Percentiles rank a stretch among this genome's conserved stretches.
Evolutionary conservation across 371 early-diverging fungal species (phyloP).

Genomic region (Zopfochytrium polystomum): DNA sequence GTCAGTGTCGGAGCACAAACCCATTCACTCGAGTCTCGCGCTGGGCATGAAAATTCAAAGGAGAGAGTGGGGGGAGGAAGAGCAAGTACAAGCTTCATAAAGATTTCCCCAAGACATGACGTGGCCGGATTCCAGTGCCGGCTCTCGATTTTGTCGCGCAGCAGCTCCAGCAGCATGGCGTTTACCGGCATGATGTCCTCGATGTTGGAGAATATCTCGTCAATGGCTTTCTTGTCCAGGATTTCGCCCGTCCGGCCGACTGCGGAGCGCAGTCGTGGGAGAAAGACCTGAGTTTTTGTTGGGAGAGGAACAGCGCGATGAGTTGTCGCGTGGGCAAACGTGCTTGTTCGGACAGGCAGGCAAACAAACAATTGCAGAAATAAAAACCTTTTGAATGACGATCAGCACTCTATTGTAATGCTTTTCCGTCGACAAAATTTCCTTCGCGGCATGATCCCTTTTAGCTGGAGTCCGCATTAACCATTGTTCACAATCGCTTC

Average conservation of each 20-base stretch:
- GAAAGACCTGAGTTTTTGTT: conserved; percentile 9
- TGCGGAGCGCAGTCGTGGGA: conserved; percentile 14
- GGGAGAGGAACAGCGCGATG: background rate
- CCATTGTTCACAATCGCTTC: too few relatives aligned
- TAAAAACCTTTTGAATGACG: conserved; percentile 47
- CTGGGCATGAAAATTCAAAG: background rate
- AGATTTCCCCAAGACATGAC: conserved; percentile 66
- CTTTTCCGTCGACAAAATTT: conserved; percentile 67
- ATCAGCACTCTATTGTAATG: conserved; percentile 61
- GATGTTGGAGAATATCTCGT: conserved; percentile 64
- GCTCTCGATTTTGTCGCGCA: conserved; percentile 52
- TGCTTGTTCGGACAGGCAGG: background rate
- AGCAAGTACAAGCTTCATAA: conserved; percentile 48
- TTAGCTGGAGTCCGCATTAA: conserved; percentile 22
- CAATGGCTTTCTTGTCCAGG: conserved; percentile 42
- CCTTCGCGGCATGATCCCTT: conserved; percentile 54
- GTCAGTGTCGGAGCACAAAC: too few relatives aligned
- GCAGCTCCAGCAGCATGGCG: conserved; percentile 54
- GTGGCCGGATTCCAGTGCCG: conserved; percentile 50
- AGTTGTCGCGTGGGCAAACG: too few relatives aligned
- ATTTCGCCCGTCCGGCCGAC: conserved; percentile 40
- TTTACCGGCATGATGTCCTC: conserved; percentile 63
- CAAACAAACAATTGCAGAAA: background rate
- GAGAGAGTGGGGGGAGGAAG: background rate
- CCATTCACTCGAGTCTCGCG: background rate